phyloP scores from a whole-genome alignment of 1,284 basidiomycete genomes.

The Ceratobasidium sp. region DNA sequence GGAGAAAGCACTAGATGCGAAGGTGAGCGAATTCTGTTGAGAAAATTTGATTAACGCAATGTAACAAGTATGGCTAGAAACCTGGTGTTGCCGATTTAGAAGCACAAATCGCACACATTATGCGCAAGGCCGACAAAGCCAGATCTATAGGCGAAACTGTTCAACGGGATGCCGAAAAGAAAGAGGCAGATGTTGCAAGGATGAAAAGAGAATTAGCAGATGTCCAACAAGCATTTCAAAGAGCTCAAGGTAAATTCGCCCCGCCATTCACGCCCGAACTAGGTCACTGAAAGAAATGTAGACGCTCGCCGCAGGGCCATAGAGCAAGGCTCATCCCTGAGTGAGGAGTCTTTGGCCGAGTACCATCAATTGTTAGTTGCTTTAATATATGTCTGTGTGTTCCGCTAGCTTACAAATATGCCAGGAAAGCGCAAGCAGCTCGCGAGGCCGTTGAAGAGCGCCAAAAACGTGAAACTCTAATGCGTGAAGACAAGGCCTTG shows the following conservation, averaged over 20 bases:
- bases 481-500: slow-evolving; percentile 84
- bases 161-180: slow-evolving; percentile 71
- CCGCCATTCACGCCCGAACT: slow-evolving; percentile 26
- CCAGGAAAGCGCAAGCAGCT: slow-evolving; percentile 80
- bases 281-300: slow-evolving; percentile 49
- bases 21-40: slow-evolving; percentile 60
- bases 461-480: slow-evolving; percentile 82
- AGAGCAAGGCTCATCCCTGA: slow-evolving; percentile 79
- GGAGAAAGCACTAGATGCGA: slow-evolving; percentile 84
- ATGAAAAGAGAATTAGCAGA: slow-evolving; percentile 73
- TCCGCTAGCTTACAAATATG: slow-evolving; percentile 11
- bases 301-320: slow-evolving; percentile 81
- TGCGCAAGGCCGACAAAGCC: slow-evolving; percentile 80
- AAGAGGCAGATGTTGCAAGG: slow-evolving; percentile 68
- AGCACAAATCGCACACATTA: slow-evolving; percentile 87
- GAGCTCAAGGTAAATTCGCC: slow-evolving; percentile 71
- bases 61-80: slow-evolving; percentile 60
- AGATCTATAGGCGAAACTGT: slow-evolving; percentile 72
- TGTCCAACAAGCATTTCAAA: slow-evolving; percentile 76
- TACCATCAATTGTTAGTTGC: slow-evolving; percentile 83
- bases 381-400: background rate
- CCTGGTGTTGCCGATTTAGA: slow-evolving; percentile 84
- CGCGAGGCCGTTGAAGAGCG: slow-evolving; percentile 86
- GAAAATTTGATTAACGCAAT: background rate
- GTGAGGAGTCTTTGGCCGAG: slow-evolving; percentile 84